Evolutionary conservation across 306 rosid species (phyloP).

Genomic region (Notholithocarpus densiflorus): DNA sequence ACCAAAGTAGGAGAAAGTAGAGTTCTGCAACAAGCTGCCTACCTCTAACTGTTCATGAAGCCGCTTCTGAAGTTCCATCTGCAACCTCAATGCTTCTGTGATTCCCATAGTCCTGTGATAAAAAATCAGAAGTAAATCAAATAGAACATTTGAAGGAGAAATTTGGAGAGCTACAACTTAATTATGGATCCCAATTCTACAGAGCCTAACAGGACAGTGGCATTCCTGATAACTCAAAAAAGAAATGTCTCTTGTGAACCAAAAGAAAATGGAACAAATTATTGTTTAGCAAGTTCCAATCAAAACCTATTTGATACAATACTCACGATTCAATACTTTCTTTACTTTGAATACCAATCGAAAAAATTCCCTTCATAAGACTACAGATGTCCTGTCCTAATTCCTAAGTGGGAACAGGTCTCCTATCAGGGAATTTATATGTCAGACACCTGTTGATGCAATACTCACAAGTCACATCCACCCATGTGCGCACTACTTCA

Average conservation of each 20-base stretch:
- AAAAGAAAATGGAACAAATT: not conserved
- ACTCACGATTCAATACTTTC: too few species aligned
- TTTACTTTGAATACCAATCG: too few species aligned
- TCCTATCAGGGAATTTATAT: not conserved
- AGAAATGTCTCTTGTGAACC: not conserved
- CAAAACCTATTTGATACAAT: not conserved
- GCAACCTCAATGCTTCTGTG: conserved; percentile 87
- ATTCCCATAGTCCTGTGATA: conserved; percentile 71
- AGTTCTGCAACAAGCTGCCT: conserved; percentile 12
- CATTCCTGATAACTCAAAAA: not conserved
- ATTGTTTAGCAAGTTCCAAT: not conserved
- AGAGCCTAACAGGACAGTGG: not conserved
- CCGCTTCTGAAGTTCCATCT: conserved; percentile 96
- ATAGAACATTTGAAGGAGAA: not conserved
- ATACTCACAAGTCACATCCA: not conserved
- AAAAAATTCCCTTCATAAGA: not conserved
- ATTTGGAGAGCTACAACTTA: not conserved
- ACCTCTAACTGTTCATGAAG: conserved; percentile 99
- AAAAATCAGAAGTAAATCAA: conserved; percentile 3
- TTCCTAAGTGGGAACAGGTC: not conserved
- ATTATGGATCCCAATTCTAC: not conserved
- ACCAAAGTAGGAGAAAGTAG: not conserved
- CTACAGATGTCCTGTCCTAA: not conserved
- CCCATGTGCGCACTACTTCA: not conserved
- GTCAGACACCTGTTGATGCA: not conserved